Evolutionary conservation across 352 stramenopile species (phyloP).

Genomic region (Salisapilia sapeloensis): DNA sequence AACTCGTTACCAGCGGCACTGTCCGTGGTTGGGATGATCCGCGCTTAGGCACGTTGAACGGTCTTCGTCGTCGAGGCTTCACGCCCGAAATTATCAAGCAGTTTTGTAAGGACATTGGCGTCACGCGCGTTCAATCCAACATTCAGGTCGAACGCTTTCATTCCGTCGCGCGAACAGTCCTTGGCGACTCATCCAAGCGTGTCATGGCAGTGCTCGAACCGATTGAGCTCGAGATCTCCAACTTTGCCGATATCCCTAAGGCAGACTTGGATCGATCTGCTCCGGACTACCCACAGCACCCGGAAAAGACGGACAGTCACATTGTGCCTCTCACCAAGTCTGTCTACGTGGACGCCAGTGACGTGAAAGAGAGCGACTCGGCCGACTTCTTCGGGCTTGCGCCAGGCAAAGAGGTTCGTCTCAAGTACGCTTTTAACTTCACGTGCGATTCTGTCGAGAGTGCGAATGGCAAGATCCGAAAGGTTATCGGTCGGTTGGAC

Average conservation of each 20-base stretch:
- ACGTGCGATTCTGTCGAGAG: constrained; percentile 83
- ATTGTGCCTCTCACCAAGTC: constrained; percentile 37
- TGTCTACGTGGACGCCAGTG: constrained; percentile 54
- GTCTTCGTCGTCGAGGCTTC: constrained; percentile 75
- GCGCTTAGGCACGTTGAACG: constrained; percentile 96
- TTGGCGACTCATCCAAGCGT: constrained; percentile 58
- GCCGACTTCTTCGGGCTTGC: constrained; percentile 92
- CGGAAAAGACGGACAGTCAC: constrained; percentile 35
- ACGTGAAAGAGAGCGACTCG: constrained; percentile 40
- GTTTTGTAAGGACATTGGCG: constrained; percentile 77
- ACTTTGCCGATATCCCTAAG: constrained; percentile 25
- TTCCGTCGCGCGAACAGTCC: constrained; percentile 43
- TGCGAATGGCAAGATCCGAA: constrained; percentile 23
- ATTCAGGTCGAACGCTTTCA: constrained; percentile 75
- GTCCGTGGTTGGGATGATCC: constrained; percentile 91
- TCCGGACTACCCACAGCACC: constrained; percentile 60
- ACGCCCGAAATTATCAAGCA: constrained; percentile 73
- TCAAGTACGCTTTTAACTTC: constrained; percentile 94
- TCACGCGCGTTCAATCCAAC: constrained; percentile 73
- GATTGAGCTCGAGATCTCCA: constrained; percentile 53
- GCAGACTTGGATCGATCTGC: constrained; percentile 28
- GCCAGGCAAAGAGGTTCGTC: constrained; percentile 87
- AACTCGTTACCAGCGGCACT: constrained; percentile 89
- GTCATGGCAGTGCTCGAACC: constrained; percentile 71
- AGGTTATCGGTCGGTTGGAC: constrained; percentile 46